Base-by-base conservation (phyloP, 1,284 basidiomycete genomes). In the Inonotus obliquus region DNA sequence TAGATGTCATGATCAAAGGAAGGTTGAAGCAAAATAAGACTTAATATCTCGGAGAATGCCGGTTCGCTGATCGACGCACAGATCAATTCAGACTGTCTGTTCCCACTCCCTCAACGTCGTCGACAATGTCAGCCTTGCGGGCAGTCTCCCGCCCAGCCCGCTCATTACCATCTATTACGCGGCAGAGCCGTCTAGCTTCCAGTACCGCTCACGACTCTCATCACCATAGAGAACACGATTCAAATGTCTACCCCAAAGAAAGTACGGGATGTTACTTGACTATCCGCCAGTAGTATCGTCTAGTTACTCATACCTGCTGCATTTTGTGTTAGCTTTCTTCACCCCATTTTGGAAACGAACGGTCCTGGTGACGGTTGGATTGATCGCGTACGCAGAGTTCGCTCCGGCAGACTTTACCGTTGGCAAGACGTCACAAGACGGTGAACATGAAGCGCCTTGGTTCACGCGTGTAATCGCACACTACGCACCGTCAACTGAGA, bases 331-430 rank as follows among this genome's bases (percentile, higher is more conserved):
- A 77, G 89, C 79, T 35, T 89, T 90, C 70, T 73, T 74, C 32
- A 81, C 80, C 25, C 75, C 83, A 27, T 80, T 84, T 66, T 90
- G 87, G 89, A 75, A 83, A 44, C 83, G 82, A 63, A 79, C 81
- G 6, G 65, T 84, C 29, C 62, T 86, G 19, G 71, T 75, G 29
- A 77, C 79, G 19, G 62, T 84, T 35, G 74, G 77, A 17, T 77
- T 73, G 48, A 80, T 77, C 41, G 80, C 76, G 14, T 81, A 81
- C 63, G 86, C 86, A 75, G 88, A 88, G 72, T 86, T 78, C 68
- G 84, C 86, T 3, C 89, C 89, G 1, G 75, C 78, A 60, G 56
- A 59, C 14, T 38, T 58, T 6, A n/a, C 38, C n/a, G 14, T 53
- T n/a, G 60, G 60, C 39, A 45, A 55, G 35, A 56, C 52, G 21